phyloP scores from a whole-genome alignment of 352 stramenopile species.

The Globisporangium paroecandrum region DNA sequence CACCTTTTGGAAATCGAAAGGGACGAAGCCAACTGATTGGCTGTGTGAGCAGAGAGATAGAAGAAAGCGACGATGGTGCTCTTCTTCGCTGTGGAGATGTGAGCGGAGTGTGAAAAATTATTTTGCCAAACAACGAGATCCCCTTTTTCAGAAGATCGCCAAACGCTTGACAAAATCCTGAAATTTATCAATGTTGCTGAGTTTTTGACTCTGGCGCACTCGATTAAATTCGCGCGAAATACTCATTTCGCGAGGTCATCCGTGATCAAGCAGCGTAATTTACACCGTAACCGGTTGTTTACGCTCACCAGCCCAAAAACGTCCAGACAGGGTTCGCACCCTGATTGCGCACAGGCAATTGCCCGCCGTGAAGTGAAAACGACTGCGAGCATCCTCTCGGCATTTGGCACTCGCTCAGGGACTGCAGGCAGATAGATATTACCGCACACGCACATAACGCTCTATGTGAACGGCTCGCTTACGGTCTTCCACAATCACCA shows the following conservation, averaged over 20 bases:
- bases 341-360: not conserved
- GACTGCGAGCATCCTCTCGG: not conserved
- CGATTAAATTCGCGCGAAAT: not conserved
- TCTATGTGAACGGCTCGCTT: not conserved
- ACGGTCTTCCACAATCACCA: not conserved
- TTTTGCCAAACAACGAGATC: too few relatives aligned
- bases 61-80: not conserved
- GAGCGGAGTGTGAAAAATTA: too few relatives aligned
- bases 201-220: not conserved
- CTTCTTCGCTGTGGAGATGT: not conserved
- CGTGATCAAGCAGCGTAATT: not conserved
- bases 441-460: not conserved
- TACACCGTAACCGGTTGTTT: not conserved
- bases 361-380: not conserved
- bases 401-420: not conserved
- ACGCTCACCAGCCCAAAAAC: not conserved
- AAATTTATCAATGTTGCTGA: too few relatives aligned
- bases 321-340: not conserved
- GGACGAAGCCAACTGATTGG: not conserved
- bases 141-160: too few relatives aligned
- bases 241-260: not conserved
- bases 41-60: not conserved
- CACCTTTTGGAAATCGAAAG: not conserved
- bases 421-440: not conserved
- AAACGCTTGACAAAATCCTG: too few relatives aligned